A percentile compares a stretch with the other conserved stretches of the same genome.
Conservation (phyloP, 2,329 filamentous ascomycete genomes). For the Exophiala aquamarina region DNA sequence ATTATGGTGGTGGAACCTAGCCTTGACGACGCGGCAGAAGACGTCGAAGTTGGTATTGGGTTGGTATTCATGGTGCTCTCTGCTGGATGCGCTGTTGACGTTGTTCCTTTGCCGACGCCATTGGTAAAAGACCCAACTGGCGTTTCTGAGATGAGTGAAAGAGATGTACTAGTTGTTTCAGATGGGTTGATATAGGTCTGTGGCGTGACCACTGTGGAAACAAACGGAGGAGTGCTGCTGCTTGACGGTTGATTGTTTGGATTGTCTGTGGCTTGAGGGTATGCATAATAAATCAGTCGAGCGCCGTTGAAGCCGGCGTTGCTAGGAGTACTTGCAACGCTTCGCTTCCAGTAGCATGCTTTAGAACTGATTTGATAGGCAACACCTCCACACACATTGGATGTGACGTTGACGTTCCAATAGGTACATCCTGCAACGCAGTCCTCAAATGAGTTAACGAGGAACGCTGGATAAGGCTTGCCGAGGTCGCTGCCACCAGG, state of each 20-base stretch:
- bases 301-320: constrained; percentile 16
- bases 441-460: constrained; percentile 21
- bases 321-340: constrained; percentile 8
- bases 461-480: constrained; percentile 13
- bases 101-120: constrained; percentile 12
- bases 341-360: constrained; percentile 24
- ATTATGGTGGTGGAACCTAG: no score
- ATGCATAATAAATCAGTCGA: constrained; percentile 25
- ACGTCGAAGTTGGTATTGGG: no score
- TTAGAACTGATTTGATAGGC: constrained; percentile 17
- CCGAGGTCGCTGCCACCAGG: constrained; percentile 20
- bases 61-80: no score
- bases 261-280: constrained; percentile 24
- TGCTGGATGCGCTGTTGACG: background rate
- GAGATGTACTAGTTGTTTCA: constrained; percentile 6
- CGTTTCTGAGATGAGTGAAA: constrained; percentile 14
- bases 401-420: constrained; percentile 20
- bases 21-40: no score
- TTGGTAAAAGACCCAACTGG: constrained; percentile 11
- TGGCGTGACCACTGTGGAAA: constrained; percentile 18
- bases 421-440: constrained; percentile 24
- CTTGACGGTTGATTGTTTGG: constrained; percentile 11
- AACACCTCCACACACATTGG: constrained; percentile 23
- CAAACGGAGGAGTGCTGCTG: constrained; percentile 13
- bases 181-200: constrained; percentile 16